These are phyloP conservation scores for Periconia macrospinosa DNA, from an alignment of 2,329 filamentous ascomycete species.

Conservation along the genomic window DNA sequence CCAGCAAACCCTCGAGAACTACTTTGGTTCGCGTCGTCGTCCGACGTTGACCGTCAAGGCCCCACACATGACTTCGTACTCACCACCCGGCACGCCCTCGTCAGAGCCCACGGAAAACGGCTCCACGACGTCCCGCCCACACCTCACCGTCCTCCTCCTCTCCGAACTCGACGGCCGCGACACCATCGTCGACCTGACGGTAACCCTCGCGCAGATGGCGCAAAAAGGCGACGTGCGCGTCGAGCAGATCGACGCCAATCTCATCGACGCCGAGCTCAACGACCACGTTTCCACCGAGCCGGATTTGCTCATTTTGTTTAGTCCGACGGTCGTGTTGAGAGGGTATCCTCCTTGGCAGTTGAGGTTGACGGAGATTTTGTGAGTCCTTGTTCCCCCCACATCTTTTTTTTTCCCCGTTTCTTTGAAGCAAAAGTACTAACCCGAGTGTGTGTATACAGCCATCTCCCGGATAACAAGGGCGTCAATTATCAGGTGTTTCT, in stretches of 20 bases:
- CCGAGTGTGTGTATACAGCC: slow-evolving; percentile 24
- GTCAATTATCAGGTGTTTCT: slow-evolving; percentile 96
- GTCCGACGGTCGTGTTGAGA: slow-evolving; percentile 77
- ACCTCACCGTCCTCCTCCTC: slow-evolving; percentile 72
- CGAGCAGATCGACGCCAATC: slow-evolving; percentile 78
- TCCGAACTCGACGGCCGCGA: slow-evolving; percentile 88
- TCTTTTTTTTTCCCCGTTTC: neutral
- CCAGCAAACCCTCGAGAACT: slow-evolving; percentile 76
- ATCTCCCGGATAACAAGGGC: slow-evolving; percentile 70
- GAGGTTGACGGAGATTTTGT: slow-evolving; percentile 90
- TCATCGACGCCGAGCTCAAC: slow-evolving; percentile 86
- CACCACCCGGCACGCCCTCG: slow-evolving; percentile 48
- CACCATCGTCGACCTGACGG: slow-evolving; percentile 92
- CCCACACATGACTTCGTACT: slow-evolving; percentile 68
- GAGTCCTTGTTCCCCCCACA: slow-evolving; percentile 38
- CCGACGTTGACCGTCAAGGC: slow-evolving; percentile 72
- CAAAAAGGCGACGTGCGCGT: slow-evolving; percentile 82
- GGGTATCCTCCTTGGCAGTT: slow-evolving; percentile 98
- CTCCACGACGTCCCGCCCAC: slow-evolving; percentile 36
- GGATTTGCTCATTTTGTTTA: slow-evolving; percentile 85
- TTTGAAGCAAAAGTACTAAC: no score
- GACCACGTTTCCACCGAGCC: slow-evolving; percentile 82
- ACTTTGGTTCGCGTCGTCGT: slow-evolving; percentile 74
- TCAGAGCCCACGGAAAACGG: slow-evolving; percentile 19
- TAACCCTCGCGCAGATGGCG: slow-evolving; percentile 92